These are phyloP conservation scores for Rhodamnia rubescens DNA, from an alignment of 345 rosid genomes.

Conservation along the genomic window DNA sequence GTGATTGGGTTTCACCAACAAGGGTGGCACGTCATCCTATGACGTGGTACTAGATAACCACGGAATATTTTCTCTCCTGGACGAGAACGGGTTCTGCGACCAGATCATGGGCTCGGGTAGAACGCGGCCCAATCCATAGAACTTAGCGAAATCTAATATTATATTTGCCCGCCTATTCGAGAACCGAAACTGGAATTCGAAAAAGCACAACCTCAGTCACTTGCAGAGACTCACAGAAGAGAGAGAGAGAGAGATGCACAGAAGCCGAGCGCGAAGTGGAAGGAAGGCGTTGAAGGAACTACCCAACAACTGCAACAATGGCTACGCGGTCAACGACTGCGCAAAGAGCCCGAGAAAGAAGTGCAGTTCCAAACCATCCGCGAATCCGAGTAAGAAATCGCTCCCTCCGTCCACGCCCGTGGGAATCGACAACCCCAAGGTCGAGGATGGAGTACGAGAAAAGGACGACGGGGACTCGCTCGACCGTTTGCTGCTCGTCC, in stretches of 20 bases:
- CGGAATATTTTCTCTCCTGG: background rate
- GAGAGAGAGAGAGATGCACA: constrained; percentile 15
- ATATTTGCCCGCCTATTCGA: background rate
- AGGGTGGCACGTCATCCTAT: too few species aligned
- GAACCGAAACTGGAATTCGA: constrained; percentile 2
- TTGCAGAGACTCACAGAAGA: background rate
- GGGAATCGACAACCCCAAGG: background rate
- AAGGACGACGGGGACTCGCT: constrained; percentile 13
- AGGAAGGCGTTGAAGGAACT: constrained; percentile 28
- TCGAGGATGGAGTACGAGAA: constrained; percentile 2
- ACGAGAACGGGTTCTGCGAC: background rate
- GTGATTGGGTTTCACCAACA: too few species aligned
- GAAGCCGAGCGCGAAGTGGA: constrained; percentile 16
- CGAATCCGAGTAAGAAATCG: constrained; percentile 7
- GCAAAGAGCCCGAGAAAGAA: background rate
- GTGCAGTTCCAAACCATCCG: constrained; percentile 2
- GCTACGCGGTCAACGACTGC: background rate
- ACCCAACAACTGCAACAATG: constrained; percentile 4
- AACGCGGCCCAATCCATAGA: background rate
- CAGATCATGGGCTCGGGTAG: background rate
- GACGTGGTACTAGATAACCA: too few species aligned
- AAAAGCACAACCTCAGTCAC: background rate
- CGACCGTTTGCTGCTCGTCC: constrained; percentile 56
- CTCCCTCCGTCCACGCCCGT: background rate
- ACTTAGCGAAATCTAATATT: background rate